Conservation (phyloP, 1,284 basidiomycete species). For the Irpex sp. region DNA sequence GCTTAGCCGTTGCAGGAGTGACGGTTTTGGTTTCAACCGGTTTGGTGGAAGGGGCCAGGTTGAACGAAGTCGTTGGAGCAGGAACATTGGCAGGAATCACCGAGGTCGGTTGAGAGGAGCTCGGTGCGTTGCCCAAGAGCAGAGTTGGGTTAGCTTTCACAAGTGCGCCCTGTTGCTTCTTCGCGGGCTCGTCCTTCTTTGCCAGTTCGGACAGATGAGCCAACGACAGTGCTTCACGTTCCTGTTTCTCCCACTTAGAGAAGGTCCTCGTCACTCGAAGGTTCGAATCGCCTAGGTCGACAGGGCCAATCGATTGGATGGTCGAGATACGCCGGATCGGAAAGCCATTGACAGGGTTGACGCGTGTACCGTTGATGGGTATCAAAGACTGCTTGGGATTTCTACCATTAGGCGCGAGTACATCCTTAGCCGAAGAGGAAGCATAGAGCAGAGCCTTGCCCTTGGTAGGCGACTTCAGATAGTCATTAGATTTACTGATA, state of each 20-base stretch:
- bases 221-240: conserved; percentile 75
- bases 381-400: conserved; percentile 43
- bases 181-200: conserved; percentile 18
- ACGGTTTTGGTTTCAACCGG: background rate
- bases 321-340: conserved; percentile 35
- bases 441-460: conserved; percentile 49
- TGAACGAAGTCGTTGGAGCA: background rate
- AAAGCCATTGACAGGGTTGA: conserved; percentile 30
- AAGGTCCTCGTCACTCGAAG: conserved; percentile 46
- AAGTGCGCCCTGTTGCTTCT: conserved; percentile 7
- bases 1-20: conserved; percentile 5
- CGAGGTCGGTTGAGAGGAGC: conserved; percentile 6
- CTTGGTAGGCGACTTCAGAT: conserved; percentile 31
- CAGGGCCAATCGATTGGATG: conserved; percentile 28
- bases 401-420: conserved; percentile 31
- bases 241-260: conserved; percentile 82
- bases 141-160: background rate
- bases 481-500: conserved; percentile 5
- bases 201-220: conserved; percentile 33
- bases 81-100: too few species aligned
- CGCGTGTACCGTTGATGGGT: conserved; percentile 34
- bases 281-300: conserved; percentile 49
- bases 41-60: background rate
- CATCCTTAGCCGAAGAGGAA: conserved; percentile 29
- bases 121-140: conserved; percentile 11